These are phyloP conservation scores for Flaveria ramosissima DNA, from an alignment of 129 eudicot genomes.

Conservation along the genomic window DNA sequence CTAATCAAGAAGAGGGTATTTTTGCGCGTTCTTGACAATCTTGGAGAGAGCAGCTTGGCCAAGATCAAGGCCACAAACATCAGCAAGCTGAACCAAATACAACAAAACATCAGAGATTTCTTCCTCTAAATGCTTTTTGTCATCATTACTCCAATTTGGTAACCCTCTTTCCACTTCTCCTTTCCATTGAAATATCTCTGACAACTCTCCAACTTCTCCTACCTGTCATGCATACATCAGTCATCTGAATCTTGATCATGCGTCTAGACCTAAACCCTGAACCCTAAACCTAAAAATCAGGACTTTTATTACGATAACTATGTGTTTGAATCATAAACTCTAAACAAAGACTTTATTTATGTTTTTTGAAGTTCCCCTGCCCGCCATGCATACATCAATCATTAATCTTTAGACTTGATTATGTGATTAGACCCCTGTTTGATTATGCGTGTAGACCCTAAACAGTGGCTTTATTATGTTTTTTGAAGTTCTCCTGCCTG, in stretches of 20 bases:
- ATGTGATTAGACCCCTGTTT: no score
- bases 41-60: conserved; percentile 86
- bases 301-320: no score
- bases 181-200: conserved; percentile 86
- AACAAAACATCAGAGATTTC: conserved; percentile 78
- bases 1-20: conserved; percentile 53
- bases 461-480: no score
- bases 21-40: conserved; percentile 63
- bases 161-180: conserved; percentile 85
- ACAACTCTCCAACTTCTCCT: conserved; percentile 84
- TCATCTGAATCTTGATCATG: background rate
- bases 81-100: conserved; percentile 70
- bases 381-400: no score
- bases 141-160: conserved; percentile 68
- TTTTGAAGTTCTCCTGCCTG: conserved; percentile 56
- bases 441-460: no score
- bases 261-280: background rate
- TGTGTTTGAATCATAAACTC: no score
- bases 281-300: background rate
- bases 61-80: conserved; percentile 89
- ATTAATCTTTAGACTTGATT: no score
- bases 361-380: no score
- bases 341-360: no score
- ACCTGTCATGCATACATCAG: conserved; percentile 43
- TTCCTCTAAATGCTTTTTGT: conserved; percentile 69